Evolutionary conservation across 176 grass and related monocot genomes (phyloP).

Genomic region (Tuctoria greenei): DNA sequence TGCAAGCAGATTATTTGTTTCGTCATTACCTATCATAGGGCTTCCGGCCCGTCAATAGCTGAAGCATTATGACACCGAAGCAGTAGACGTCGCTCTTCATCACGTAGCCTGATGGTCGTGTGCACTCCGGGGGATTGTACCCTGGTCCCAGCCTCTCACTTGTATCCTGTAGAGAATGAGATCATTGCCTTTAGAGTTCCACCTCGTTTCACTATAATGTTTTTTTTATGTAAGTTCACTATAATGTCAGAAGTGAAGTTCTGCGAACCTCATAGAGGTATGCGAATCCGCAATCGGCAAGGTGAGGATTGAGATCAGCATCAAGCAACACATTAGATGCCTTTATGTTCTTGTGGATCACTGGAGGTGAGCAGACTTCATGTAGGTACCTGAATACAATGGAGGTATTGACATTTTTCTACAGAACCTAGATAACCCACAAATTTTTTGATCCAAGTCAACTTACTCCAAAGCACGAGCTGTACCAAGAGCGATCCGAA

Average conservation of each 20-base stretch:
- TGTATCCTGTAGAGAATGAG: slow-evolving; percentile 54
- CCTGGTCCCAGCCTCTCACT: slow-evolving; percentile 72
- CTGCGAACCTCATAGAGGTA: slow-evolving; percentile 70
- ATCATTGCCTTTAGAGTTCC: not conserved
- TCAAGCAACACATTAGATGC: slow-evolving; percentile 89
- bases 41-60: slow-evolving; percentile 82
- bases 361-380: slow-evolving; percentile 73
- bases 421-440: not conserved
- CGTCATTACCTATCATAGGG: slow-evolving; percentile 65
- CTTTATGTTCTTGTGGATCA: slow-evolving; percentile 89
- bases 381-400: slow-evolving; percentile 76
- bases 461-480: slow-evolving; percentile 95
- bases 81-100: slow-evolving; percentile 88
- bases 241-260: not conserved
- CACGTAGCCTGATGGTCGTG: slow-evolving; percentile 55
- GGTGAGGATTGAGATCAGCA: slow-evolving; percentile 71
- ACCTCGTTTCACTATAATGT: not conserved
- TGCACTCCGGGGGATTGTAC: slow-evolving; percentile 71
- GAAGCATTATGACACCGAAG: slow-evolving; percentile 82
- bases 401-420: not conserved
- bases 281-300: slow-evolving; percentile 64
- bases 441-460: not conserved
- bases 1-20: not conserved
- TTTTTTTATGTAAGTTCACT: no score
- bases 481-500: slow-evolving; percentile 84